Percentiles rank a stretch among this genome's conserved stretches.
phyloP scores from a whole-genome alignment of 148 eudicot species.

The Diospyros lotus region DNA sequence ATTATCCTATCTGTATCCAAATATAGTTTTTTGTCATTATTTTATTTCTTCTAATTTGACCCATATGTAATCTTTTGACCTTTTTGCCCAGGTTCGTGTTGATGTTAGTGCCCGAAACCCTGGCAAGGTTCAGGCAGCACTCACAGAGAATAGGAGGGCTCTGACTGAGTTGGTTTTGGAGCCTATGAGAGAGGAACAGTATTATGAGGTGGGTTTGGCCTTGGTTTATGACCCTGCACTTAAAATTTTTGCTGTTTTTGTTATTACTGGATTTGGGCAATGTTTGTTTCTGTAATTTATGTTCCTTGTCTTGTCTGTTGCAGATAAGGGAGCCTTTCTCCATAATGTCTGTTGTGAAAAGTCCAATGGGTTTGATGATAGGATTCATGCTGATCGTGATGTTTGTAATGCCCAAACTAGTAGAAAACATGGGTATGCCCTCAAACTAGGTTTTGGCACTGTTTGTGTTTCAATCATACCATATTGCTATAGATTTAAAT shows the following conservation, averaged over 20 bases:
- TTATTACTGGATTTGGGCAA: not conserved
- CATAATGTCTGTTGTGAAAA: conserved; percentile 64
- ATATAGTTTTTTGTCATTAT: not conserved
- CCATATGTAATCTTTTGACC: not conserved
- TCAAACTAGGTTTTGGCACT: not conserved
- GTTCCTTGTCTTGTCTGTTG: conserved; percentile 20
- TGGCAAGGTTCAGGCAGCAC: conserved; percentile 96
- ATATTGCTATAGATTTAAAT: not conserved
- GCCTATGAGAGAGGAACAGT: conserved; percentile 87
- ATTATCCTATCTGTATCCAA: conserved; percentile 10
- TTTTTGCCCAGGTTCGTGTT: conserved; percentile 60
- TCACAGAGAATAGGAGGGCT: conserved; percentile 89
- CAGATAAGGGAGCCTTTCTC: conserved; percentile 93
- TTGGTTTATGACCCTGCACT: not conserved
- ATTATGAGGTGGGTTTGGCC: conserved; percentile 60
- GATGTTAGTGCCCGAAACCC: conserved; percentile 97
- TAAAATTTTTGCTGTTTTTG: not conserved
- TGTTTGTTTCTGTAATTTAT: not conserved
- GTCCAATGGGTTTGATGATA: conserved; percentile 97
- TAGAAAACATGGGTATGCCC: conserved; percentile 80
- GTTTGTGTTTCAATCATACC: not conserved
- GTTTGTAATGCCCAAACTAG: conserved; percentile 87
- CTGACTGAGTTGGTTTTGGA: conserved; percentile 82
- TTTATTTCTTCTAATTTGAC: not conserved
- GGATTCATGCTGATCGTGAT: conserved; percentile 89